Evolutionary conservation across 768 basidiomycete species (phyloP).

Genomic region (Pisolithus tinctorius): DNA sequence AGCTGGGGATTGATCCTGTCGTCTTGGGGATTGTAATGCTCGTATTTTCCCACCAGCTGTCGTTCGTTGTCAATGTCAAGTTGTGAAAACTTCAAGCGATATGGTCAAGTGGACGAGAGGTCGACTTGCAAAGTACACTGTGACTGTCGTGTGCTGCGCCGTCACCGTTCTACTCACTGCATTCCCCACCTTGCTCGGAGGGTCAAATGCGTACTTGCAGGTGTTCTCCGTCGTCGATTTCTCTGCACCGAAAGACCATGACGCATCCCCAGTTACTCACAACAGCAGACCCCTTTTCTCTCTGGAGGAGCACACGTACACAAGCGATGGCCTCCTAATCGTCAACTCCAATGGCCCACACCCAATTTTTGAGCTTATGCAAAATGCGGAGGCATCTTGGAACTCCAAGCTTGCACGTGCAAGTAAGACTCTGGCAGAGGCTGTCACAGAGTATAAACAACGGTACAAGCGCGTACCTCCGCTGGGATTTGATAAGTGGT

Average conservation of each 20-base stretch:
- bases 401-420: constrained; percentile 24
- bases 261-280: too few relatives aligned
- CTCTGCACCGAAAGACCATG: too few relatives aligned
- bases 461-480: constrained; percentile 32
- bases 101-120: too few relatives aligned
- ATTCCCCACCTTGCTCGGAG: too few relatives aligned
- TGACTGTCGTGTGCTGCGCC: too few relatives aligned
- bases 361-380: constrained; percentile 39
- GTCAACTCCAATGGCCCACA: constrained; percentile 32
- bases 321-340: constrained; percentile 25
- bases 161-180: too few relatives aligned
- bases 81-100: too few relatives aligned
- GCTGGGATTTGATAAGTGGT: constrained; percentile 39
- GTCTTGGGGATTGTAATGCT: too few relatives aligned
- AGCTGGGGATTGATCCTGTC: too few relatives aligned
- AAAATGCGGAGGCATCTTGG: constrained; percentile 32
- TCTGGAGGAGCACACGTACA: constrained; percentile 14
- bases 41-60: constrained; percentile 2
- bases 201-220: too few relatives aligned
- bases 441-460: constrained; percentile 32
- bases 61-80: constrained; percentile 22
- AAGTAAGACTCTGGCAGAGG: constrained; percentile 32
- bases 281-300: background rate
- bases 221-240: too few relatives aligned
- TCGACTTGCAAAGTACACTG: too few relatives aligned